Conservation (phyloP, 371 early-diverging fungal species). For the Circinella umbellata region DNA sequence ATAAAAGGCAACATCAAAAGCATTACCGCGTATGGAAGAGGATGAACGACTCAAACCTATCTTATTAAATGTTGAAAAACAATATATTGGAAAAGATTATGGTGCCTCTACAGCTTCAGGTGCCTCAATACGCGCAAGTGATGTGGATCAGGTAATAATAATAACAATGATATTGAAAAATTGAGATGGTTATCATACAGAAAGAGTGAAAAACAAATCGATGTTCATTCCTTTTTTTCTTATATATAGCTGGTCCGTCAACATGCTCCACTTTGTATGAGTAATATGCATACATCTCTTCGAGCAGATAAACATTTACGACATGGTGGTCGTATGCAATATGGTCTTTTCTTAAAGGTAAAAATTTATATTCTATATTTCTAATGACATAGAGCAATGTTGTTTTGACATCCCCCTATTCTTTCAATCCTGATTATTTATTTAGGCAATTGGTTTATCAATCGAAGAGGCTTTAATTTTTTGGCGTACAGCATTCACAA, state of each 20-base stretch:
- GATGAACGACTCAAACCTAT: slow-evolving; percentile 92
- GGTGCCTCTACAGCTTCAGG: slow-evolving; percentile 39
- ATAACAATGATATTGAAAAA: not conserved
- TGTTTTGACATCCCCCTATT: too few relatives aligned
- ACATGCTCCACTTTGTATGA: slow-evolving; percentile 96
- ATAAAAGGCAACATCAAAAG: slow-evolving; percentile 63
- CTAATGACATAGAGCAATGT: too few relatives aligned
- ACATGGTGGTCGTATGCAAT: slow-evolving; percentile 92
- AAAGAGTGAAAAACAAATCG: too few relatives aligned
- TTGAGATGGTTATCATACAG: not conserved
- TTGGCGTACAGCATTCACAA: slow-evolving; percentile 85
- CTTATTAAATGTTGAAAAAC: slow-evolving; percentile 83
- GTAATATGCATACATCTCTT: slow-evolving; percentile 73
- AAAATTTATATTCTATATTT: not conserved
- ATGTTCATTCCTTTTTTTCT: not conserved
- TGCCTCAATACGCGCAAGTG: slow-evolving; percentile 65
- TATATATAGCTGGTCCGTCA: slow-evolving; percentile 48
- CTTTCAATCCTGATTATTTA: not conserved
- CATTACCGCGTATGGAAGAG: slow-evolving; percentile 90
- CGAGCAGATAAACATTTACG: slow-evolving; percentile 80
- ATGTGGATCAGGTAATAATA: slow-evolving; percentile 64
- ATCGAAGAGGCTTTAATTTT: slow-evolving; percentile 92
- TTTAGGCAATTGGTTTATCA: slow-evolving; percentile 83
- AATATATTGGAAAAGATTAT: slow-evolving; percentile 75
- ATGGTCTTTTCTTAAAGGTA: slow-evolving; percentile 91